Percentiles rank a stretch among this genome's conserved stretches.
phyloP scores from a whole-genome alignment of 352 stramenopile genomes.

The Phytophthora agathidicida region DNA sequence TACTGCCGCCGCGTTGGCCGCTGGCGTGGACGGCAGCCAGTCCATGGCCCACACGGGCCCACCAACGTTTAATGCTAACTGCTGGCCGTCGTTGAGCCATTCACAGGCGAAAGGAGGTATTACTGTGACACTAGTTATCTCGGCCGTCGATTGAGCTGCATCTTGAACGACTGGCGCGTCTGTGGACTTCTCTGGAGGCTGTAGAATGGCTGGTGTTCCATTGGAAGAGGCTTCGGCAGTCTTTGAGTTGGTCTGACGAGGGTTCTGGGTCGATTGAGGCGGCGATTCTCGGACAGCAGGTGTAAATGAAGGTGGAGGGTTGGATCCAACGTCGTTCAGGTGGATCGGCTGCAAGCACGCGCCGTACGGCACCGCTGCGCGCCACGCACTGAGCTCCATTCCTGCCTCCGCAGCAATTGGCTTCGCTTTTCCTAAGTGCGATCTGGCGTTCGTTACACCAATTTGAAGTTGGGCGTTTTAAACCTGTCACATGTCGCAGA shows the following conservation, averaged over 20 bases:
- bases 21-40: slow-evolving; percentile 55
- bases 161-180: not conserved
- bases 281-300: not conserved
- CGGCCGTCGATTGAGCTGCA: not conserved
- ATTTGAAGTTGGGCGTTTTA: too few species aligned
- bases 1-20: slow-evolving; percentile 2
- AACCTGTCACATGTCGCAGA: too few species aligned
- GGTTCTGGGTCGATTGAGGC: slow-evolving; percentile 15
- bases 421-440: slow-evolving; percentile 4
- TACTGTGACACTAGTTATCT: slow-evolving; percentile 21
- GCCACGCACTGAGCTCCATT: slow-evolving; percentile 46
- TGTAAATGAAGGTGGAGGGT: not conserved
- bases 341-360: slow-evolving; percentile 54
- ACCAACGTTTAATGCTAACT: slow-evolving; percentile 69
- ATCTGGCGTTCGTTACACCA: slow-evolving; percentile 1
- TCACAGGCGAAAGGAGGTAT: slow-evolving; percentile 62
- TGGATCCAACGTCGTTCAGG: slow-evolving; percentile 30
- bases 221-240: not conserved
- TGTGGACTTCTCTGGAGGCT: slow-evolving; percentile 17
- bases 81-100: slow-evolving; percentile 31
- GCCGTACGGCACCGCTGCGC: slow-evolving; percentile 42
- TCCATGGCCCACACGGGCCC: slow-evolving; percentile 86
- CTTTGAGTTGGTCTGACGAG: slow-evolving; percentile 4
- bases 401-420: not conserved
- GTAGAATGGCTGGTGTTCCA: not conserved